Conservation (phyloP, 495 filamentous ascomycete species). For the Neurospora africana region DNA sequence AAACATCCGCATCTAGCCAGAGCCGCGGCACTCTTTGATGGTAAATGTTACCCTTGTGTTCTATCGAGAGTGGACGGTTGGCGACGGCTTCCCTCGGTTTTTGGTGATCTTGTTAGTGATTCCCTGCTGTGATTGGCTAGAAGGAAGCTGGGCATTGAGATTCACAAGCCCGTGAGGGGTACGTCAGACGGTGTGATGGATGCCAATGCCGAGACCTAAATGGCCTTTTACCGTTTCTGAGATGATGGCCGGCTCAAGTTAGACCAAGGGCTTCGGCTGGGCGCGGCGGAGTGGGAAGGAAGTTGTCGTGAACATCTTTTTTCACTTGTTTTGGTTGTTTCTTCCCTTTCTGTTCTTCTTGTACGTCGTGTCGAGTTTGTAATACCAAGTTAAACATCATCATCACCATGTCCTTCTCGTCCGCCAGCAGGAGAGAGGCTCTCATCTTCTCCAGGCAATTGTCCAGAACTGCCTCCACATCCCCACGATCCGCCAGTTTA, state of each 20-base stretch:
- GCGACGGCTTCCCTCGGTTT: not conserved
- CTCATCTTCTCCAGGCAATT: slow-evolving; percentile 32
- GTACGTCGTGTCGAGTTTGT: slow-evolving; percentile 1
- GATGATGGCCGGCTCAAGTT: not conserved
- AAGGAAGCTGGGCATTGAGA: not conserved
- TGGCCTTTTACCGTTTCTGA: not conserved
- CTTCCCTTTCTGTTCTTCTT: not conserved
- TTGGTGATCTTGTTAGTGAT: not conserved
- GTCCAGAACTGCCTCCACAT: slow-evolving; percentile 3
- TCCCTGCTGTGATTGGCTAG: not conserved
- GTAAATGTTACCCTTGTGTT: not conserved
- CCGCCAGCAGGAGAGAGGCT: slow-evolving; percentile 22
- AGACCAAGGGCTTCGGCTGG: not conserved
- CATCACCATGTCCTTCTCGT: slow-evolving; percentile 22
- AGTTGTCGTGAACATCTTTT: not conserved
- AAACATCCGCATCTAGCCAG: not conserved
- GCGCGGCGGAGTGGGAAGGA: not conserved
- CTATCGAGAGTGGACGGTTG: not conserved
- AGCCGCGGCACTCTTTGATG: not conserved
- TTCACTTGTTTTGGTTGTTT: not conserved
- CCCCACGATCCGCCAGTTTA: not conserved
- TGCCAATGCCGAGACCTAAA: not conserved
- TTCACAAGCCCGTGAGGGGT: not conserved
- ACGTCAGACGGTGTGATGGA: not conserved
- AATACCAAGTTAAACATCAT: not conserved